Conservation (phyloP, 192 early-diverging fungal genomes). For the Spinellus fusiger region DNA sequence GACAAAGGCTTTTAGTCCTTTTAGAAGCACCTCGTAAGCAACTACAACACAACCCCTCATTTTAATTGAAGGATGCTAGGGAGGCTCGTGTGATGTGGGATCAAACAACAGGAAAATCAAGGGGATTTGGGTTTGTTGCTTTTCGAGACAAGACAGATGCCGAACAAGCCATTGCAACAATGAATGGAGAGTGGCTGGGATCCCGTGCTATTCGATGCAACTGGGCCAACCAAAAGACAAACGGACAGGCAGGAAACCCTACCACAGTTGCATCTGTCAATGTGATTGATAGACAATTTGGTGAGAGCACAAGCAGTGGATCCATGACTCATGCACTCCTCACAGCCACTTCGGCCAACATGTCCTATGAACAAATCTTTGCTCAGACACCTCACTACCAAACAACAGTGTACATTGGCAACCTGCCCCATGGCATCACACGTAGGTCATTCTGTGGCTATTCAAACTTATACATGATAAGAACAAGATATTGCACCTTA, state of each 20-base stretch:
- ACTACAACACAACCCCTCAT: not conserved
- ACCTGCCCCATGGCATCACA: slow-evolving; percentile 74
- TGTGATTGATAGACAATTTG: not conserved
- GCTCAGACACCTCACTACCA: slow-evolving; percentile 74
- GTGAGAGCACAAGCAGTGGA: not conserved
- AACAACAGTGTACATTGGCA: slow-evolving; percentile 86
- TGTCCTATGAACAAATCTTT: slow-evolving; percentile 64
- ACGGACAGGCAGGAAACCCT: slow-evolving; percentile 1
- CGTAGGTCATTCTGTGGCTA: slow-evolving; percentile 35
- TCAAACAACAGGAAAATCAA: slow-evolving; percentile 75
- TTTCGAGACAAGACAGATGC: slow-evolving; percentile 85
- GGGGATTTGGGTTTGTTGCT: slow-evolving; percentile 88
- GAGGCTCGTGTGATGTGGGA: slow-evolving; percentile 95
- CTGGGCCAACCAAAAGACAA: slow-evolving; percentile 85
- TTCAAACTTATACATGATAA: slow-evolving; percentile 2
- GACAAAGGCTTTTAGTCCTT: slow-evolving; percentile 68
- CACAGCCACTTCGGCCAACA: slow-evolving; percentile 12
- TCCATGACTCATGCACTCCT: slow-evolving; percentile 12
- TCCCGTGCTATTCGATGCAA: slow-evolving; percentile 82
- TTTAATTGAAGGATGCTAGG: slow-evolving; percentile 26
- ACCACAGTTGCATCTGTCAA: not conserved
- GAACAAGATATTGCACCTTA: slow-evolving; percentile 62
- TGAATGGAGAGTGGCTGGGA: slow-evolving; percentile 87
- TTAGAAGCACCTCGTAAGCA: slow-evolving; percentile 67
- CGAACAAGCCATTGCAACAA: slow-evolving; percentile 73